Percentiles rank a stretch among this genome's conserved stretches.
These are phyloP conservation scores for Colletotrichum gloeosporioides DNA, from an alignment of 2,329 filamentous ascomycete genomes.

Conservation along the genomic window DNA sequence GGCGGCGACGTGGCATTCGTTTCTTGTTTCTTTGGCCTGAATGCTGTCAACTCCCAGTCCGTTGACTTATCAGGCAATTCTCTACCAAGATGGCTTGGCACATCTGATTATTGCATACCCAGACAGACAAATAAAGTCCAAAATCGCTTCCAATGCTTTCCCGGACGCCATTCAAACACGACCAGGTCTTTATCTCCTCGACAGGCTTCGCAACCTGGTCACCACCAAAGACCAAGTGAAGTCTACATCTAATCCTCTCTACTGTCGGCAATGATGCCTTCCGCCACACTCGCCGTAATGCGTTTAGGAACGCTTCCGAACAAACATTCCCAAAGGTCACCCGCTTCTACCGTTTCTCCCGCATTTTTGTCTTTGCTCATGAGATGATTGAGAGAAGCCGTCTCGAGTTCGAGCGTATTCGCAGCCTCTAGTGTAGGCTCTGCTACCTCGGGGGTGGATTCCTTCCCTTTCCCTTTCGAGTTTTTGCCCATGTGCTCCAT, in stretches of 20 bases:
- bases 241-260: background rate
- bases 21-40: background rate
- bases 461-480: conserved; percentile 45
- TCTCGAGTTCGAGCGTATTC: conserved; percentile 83
- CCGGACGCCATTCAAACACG: background rate
- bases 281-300: conserved; percentile 6
- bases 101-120: background rate
- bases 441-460: conserved; percentile 50
- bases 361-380: conserved; percentile 73
- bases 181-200: background rate
- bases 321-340: conserved; percentile 87
- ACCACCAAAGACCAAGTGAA: background rate
- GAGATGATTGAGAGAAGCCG: conserved; percentile 71
- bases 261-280: background rate
- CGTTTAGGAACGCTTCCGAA: conserved; percentile 66
- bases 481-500: conserved; percentile 74
- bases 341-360: conserved; percentile 79
- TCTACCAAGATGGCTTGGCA: background rate
- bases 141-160: background rate
- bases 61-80: background rate
- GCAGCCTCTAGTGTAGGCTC: conserved; percentile 77
- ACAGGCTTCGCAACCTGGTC: background rate
- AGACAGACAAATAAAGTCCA: background rate
- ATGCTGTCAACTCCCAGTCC: background rate
- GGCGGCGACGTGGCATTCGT: background rate